These are phyloP conservation scores for Cytidiella melzeri DNA, from an alignment of 768 basidiomycete genomes.

Conservation along the genomic window DNA sequence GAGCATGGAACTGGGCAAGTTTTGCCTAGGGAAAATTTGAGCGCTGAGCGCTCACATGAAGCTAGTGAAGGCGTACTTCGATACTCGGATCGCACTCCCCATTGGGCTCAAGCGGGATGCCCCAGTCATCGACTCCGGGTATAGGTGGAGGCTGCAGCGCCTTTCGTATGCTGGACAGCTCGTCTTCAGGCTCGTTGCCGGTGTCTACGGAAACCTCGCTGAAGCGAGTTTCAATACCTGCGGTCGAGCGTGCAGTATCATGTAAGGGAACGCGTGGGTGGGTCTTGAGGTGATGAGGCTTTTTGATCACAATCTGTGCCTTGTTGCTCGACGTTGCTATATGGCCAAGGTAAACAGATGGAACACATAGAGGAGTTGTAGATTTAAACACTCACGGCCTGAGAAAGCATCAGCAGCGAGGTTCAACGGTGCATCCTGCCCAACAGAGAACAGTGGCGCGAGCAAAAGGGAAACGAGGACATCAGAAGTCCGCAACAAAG, in stretches of 20 bases:
- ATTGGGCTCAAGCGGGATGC: slow-evolving; percentile 56
- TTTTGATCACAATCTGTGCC: slow-evolving; percentile 57
- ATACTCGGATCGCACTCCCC: slow-evolving; percentile 57
- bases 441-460: slow-evolving; percentile 49
- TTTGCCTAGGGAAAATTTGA: slow-evolving; percentile 52
- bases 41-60: not conserved
- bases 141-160: slow-evolving; percentile 61
- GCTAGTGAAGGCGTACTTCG: slow-evolving; percentile 36
- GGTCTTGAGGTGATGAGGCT: slow-evolving; percentile 39
- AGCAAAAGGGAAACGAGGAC: slow-evolving; percentile 59
- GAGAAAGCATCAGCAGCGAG: slow-evolving; percentile 25
- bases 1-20: slow-evolving; percentile 65
- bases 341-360: not conserved
- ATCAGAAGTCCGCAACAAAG: slow-evolving; percentile 32
- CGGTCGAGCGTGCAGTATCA: slow-evolving; percentile 6
- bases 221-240: slow-evolving; percentile 12
- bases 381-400: slow-evolving; percentile 33
- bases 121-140: slow-evolving; percentile 65
- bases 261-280: slow-evolving; percentile 47
- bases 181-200: slow-evolving; percentile 36
- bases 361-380: too few relatives aligned
- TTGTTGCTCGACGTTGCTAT: slow-evolving; percentile 17
- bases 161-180: slow-evolving; percentile 46
- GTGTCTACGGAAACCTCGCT: slow-evolving; percentile 4
- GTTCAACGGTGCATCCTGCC: slow-evolving; percentile 43